Evolutionary conservation across 352 stramenopile species (phyloP).

Genomic region (Pythium pyrilobum): DNA sequence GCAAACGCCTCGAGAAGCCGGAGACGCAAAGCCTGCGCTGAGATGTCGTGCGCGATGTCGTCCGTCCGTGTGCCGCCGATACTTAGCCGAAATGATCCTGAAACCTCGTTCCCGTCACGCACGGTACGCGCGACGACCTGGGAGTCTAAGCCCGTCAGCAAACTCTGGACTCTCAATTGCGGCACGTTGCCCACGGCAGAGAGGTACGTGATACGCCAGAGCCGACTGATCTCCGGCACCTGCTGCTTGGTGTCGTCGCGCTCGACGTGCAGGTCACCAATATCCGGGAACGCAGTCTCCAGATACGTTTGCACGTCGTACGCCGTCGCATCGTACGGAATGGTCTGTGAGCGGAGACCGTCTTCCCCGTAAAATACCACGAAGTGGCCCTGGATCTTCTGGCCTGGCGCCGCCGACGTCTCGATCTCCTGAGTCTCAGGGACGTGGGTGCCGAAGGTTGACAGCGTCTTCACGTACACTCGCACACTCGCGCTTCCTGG

Average conservation of each 20-base stretch:
- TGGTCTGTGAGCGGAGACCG: constrained; percentile 27
- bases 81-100: constrained; percentile 75
- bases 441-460: constrained; percentile 79
- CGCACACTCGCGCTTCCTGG: constrained; percentile 87
- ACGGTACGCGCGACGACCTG: constrained; percentile 66
- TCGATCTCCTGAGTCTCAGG: constrained; percentile 91
- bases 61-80: constrained; percentile 64
- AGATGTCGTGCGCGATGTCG: constrained; percentile 62
- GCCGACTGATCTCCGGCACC: constrained; percentile 52
- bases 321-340: constrained; percentile 74
- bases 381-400: constrained; percentile 88
- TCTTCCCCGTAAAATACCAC: constrained; percentile 20
- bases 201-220: constrained; percentile 91
- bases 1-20: constrained; percentile 41
- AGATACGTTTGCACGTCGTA: constrained; percentile 49
- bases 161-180: constrained; percentile 64
- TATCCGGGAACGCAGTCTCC: constrained; percentile 48
- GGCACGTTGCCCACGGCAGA: constrained; percentile 78
- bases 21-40: constrained; percentile 46
- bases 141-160: constrained; percentile 72
- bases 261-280: constrained; percentile 43
- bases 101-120: constrained; percentile 81
- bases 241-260: constrained; percentile 47
- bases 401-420: constrained; percentile 61
- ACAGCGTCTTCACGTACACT: constrained; percentile 91